Conservation (phyloP, 2,329 filamentous ascomycete species). For the Curvularia spicifera region DNA sequence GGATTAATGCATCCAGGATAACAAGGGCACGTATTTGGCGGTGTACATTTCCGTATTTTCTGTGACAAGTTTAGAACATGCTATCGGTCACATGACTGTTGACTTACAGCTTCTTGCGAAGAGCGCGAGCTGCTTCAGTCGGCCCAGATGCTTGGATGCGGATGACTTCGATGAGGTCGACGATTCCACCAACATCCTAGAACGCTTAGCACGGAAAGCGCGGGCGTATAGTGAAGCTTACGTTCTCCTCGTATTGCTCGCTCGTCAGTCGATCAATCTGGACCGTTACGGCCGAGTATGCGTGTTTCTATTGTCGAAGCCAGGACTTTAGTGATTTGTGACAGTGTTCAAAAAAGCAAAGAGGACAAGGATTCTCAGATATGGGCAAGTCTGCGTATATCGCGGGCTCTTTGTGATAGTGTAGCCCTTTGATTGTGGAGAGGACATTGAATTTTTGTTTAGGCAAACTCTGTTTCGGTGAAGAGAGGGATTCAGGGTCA, state of each 20-base stretch:
- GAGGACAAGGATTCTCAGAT: constrained; percentile 38
- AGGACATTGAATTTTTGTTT: constrained; percentile 7
- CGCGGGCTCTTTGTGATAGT: constrained; percentile 34
- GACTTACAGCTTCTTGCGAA: constrained; percentile 88
- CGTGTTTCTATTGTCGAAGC: constrained; percentile 61
- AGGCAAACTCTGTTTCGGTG: constrained; percentile 8
- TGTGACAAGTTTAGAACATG: constrained; percentile 41
- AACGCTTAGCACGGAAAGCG: constrained; percentile 1
- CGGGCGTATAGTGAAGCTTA: constrained; percentile 8
- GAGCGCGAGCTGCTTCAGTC: constrained; percentile 84
- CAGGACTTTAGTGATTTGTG: constrained; percentile 35
- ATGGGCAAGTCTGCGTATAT: constrained; percentile 35
- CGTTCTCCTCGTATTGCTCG: constrained; percentile 85
- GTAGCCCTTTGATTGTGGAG: constrained; percentile 24
- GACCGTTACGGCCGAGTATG: constrained; percentile 92
- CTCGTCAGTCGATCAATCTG: constrained; percentile 89
- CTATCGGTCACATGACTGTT: neutral
- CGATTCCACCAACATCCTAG: constrained; percentile 78
- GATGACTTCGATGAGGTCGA: constrained; percentile 93
- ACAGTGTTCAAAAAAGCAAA: constrained; percentile 36
- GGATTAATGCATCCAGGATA: constrained; percentile 89
- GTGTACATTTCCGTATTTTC: constrained; percentile 94
- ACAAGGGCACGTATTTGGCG: constrained; percentile 87
- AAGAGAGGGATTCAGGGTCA: constrained; percentile 12
- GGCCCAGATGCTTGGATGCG: constrained; percentile 87